Conservation (phyloP, 129 eudicot genomes). For the Flaveria brownii region DNA sequence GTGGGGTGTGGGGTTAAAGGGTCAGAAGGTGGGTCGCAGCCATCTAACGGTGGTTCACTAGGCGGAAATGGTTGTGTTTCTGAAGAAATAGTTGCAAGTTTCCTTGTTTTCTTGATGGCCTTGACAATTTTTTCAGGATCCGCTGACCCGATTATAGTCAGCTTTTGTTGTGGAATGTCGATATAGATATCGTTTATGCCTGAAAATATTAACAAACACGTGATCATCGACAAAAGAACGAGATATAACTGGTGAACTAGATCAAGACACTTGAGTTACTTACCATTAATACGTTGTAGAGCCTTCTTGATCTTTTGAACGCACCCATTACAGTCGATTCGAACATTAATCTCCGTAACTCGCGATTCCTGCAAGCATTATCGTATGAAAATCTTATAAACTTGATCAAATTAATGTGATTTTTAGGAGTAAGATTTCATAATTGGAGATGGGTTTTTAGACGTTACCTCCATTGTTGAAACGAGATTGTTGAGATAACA, state of each 20-base stretch:
- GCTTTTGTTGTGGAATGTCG: constrained; percentile 64
- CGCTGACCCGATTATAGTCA: constrained; percentile 65
- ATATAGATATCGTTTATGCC: constrained; percentile 64
- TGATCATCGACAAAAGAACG: neutral
- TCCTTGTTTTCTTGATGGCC: constrained; percentile 68
- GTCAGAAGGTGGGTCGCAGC: constrained; percentile 31
- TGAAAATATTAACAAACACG: constrained; percentile 22
- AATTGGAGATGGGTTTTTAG: constrained; percentile 18
- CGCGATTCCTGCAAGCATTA: constrained; percentile 63
- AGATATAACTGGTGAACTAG: neutral
- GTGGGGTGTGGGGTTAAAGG: constrained; percentile 46
- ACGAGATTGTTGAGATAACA: constrained; percentile 40
- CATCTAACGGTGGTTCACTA: constrained; percentile 39
- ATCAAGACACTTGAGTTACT: constrained; percentile 25
- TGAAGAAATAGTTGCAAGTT: constrained; percentile 66
- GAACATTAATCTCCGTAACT: constrained; percentile 75
- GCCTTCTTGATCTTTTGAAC: constrained; percentile 95
- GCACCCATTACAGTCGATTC: constrained; percentile 95
- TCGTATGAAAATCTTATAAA: constrained; percentile 15
- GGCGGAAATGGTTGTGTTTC: constrained; percentile 43
- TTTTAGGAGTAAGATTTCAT: constrained; percentile 14
- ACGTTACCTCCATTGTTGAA: constrained; percentile 62
- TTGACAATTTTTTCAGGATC: constrained; percentile 63
- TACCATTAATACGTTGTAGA: constrained; percentile 70
- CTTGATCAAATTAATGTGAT: constrained; percentile 4